Evolutionary conservation across 1,284 basidiomycete species (phyloP), one percentile per base, ranked within the genome.

Genomic region (Cerioporus squamosus): DNA sequence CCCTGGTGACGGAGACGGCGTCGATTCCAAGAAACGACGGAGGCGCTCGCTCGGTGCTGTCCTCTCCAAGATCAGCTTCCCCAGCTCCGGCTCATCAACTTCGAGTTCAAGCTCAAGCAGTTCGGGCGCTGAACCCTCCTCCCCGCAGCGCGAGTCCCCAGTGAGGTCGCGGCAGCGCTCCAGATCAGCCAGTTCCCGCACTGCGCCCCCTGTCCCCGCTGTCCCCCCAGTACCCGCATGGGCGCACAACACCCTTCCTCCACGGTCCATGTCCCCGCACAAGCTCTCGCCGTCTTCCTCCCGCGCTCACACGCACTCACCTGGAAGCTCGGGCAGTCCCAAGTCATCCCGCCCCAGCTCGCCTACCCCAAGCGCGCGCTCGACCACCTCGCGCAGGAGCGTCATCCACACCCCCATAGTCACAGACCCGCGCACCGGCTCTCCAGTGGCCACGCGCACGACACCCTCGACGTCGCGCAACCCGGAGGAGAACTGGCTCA

Each of bases 401-500:
- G 44, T 36, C 22, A 17, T 43, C 22, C 22, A 51, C 20, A 33
- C 45, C 18, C 55, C 51, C 26, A n/a, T 14, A 18, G 51, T 39
- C 40, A 36, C 50, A n/a, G n/a, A n/a, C n/a, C n/a, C n/a, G n/a
- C n/a, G n/a, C 14, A 44, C 29, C 29, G 29, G 29, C 29, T 29
- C 33, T 36, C n/a, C n/a, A n/a, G 33, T 36, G 33, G 12, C 45
- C 56, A 38, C 45, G 22, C 57, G 53, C 45, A 44, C 51, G 7
- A 22, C 51, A n/a, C 63, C 68, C 33, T 62, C 60, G 31, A 61
- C 58, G 22, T 66, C 68, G 31, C 64, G 63, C 46, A 61, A 59
- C 48, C 66, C 68, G 1, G 70, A 69, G 57, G 56, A 59, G 22
- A 75, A 75, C 53, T 82, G 81, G 81, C 71, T 79, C 44, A 72